phyloP scores from a whole-genome alignment of 2,329 filamentous ascomycete species.

The Aspergillus niger region DNA sequence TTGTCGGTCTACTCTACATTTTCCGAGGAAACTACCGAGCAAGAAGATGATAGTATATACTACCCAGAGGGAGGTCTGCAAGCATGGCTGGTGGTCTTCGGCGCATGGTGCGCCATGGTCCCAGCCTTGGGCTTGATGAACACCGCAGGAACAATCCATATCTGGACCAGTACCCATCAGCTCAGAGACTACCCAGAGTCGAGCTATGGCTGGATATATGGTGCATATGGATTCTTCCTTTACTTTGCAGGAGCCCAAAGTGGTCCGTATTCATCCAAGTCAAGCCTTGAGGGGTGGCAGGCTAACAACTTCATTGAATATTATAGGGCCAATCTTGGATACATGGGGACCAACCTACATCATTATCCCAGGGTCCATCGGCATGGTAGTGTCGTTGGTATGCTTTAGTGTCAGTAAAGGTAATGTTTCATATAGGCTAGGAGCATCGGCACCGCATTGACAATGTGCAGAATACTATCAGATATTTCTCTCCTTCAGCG shows the following conservation, averaged over 20 bases:
- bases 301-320: background rate
- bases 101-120: conserved; percentile 42
- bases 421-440: background rate
- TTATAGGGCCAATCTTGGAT: conserved; percentile 22
- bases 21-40: background rate
- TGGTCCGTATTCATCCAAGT: conserved; percentile 7
- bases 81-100: conserved; percentile 49
- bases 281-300: background rate
- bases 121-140: conserved; percentile 46
- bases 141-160: conserved; percentile 42
- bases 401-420: conserved; percentile 32
- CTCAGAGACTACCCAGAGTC: conserved; percentile 37
- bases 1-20: background rate
- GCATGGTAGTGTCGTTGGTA: conserved; percentile 29
- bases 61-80: conserved; percentile 45
- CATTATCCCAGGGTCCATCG: conserved; percentile 21
- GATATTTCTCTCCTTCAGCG: conserved; percentile 39
- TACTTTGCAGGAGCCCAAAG: conserved; percentile 34
- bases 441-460: conserved; percentile 9
- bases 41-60: background rate
- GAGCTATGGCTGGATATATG: conserved; percentile 47
- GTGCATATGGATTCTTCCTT: conserved; percentile 43
- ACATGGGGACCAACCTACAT: conserved; percentile 16
- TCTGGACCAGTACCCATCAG: conserved; percentile 42
- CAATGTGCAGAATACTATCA: conserved; percentile 37